Evolutionary conservation across 2,329 filamentous ascomycete species (phyloP).

Genomic region (Cladosporium velox): DNA sequence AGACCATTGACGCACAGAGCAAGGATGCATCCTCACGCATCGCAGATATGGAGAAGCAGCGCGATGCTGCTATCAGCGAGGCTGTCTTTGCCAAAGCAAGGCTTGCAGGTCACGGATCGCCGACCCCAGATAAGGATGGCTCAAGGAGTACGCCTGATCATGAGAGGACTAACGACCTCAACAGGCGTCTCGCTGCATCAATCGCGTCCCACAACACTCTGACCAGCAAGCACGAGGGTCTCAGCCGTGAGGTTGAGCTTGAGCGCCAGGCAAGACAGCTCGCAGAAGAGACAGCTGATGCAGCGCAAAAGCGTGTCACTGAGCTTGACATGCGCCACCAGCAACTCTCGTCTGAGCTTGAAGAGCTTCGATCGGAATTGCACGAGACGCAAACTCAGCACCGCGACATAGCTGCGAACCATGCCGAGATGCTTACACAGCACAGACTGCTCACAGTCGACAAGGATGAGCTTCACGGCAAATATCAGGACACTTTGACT

Average conservation of each 20-base stretch:
- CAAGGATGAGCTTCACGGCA: conserved; percentile 72
- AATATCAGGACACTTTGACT: conserved; percentile 67
- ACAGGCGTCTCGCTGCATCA: conserved; percentile 77
- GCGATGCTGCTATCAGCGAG: conserved; percentile 91
- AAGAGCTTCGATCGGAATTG: conserved; percentile 80
- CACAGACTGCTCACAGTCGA: conserved; percentile 80
- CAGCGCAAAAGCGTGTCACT: conserved; percentile 77
- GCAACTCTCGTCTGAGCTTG: conserved; percentile 79
- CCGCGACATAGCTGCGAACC: conserved; percentile 76
- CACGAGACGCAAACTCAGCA: conserved; percentile 76
- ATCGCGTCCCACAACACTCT: conserved; percentile 78
- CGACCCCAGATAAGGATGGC: conserved; percentile 57
- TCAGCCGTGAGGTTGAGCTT: conserved; percentile 71
- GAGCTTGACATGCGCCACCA: conserved; percentile 85
- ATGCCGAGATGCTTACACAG: conserved; percentile 73
- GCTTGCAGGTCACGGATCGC: conserved; percentile 70
- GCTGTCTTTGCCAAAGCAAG: conserved; percentile 94
- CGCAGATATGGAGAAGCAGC: conserved; percentile 90
- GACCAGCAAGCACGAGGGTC: conserved; percentile 70
- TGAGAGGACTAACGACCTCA: conserved; percentile 73
- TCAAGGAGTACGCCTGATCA: conserved; percentile 53
- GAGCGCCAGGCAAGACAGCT: conserved; percentile 80
- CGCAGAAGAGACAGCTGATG: conserved; percentile 83
- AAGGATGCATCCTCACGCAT: conserved; percentile 83
- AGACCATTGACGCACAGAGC: conserved; percentile 84